Base-by-base conservation (phyloP, 1,284 basidiomycete species). In the Boletellus deceptivus region DNA sequence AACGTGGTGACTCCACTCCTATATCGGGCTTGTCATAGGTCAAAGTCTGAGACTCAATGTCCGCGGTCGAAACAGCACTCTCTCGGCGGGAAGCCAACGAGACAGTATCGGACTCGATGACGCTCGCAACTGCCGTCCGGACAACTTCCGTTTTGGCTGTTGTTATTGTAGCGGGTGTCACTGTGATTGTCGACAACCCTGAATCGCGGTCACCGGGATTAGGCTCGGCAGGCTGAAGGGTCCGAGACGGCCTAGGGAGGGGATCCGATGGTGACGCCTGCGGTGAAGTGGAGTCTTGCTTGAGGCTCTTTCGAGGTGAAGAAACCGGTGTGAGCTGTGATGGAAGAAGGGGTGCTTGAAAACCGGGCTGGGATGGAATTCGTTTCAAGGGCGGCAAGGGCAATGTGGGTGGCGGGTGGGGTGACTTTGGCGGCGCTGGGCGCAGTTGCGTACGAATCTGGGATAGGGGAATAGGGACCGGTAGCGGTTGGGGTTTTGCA, bases 151-250 rank as follows among this genome's bases (percentile, higher is more conserved):
- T 59, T 44, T 59, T 70, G 4, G 67, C 64, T 13, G 67, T 63
- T 11, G 72, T 63, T 48, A 82, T 72, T 8, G 76, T 78, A 10
- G 73, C 76, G 40, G 72, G 72, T 8, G 76, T 70, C 18, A 80
- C 74, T 31, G 77, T 78, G 25, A 75, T 69, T 27, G 67, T 79
- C 17, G 78, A 78, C n/a, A 76, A 65, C 53, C 70, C 75, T 49
- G 79, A 82, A 58, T 80, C 75, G 24, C 79, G 67, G 49, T 77
- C 75, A 11, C 59, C 46, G 1, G 55, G 22, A 13, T 39, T 56
- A 5, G 42, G 35, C 29, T 53, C 61, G 20, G 20, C 16, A 37
- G 59, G 53, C 24, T 50, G 50, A 20, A 64, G 56, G 13, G 52
- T 46, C 34, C 56, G 57, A 22, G 62, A 60, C 4, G 67, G 59